These are phyloP conservation scores for Vitis hybrid DNA, from an alignment of 177 flowering plant species.

Conservation along the genomic window DNA sequence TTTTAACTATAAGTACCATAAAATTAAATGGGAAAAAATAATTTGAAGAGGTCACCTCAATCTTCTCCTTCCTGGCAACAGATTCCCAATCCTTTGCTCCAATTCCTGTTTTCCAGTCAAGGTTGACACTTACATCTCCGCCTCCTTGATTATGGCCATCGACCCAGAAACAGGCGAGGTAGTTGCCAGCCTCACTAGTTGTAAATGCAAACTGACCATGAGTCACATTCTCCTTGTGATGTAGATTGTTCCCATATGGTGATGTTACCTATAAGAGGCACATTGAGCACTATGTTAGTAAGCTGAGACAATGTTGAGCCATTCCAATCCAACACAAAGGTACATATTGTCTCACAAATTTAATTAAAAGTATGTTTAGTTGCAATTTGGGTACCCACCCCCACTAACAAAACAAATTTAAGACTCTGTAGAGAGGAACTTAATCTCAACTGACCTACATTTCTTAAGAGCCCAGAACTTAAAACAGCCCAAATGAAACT, in stretches of 20 bases:
- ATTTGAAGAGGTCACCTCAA: constrained; percentile 51
- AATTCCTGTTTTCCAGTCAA: constrained; percentile 93
- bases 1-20: neutral
- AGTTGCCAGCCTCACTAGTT: constrained; percentile 80
- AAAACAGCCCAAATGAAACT: no score
- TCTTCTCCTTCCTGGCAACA: constrained; percentile 84
- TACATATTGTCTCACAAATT: no score
- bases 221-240: constrained; percentile 65
- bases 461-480: no score
- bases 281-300: constrained; percentile 7
- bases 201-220: constrained; percentile 92
- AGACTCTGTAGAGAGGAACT: no score
- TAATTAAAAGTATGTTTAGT: no score
- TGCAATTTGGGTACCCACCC: no score
- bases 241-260: constrained; percentile 78
- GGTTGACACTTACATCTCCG: constrained; percentile 54
- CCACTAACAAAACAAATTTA: no score
- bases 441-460: no score
- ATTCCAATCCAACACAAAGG: no score
- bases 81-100: constrained; percentile 98
- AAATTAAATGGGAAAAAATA: neutral
- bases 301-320: neutral
- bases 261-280: constrained; percentile 70
- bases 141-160: constrained; percentile 37
- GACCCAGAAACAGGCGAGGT: constrained; percentile 85